Conservation (phyloP, 495 filamentous ascomycete species). For the Penicillium arizonense region DNA sequence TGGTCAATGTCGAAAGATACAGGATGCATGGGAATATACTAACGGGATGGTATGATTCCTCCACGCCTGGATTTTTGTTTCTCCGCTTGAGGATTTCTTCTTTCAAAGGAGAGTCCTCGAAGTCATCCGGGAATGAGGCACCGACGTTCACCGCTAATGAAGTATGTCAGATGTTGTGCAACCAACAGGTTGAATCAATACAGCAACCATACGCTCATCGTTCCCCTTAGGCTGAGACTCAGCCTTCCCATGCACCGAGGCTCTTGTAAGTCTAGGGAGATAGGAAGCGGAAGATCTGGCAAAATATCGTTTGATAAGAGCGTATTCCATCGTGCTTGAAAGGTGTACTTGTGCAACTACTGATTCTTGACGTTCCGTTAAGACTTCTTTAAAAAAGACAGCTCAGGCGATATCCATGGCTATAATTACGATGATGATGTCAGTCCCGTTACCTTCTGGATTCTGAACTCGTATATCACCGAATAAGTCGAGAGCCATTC, state of each 20-base stretch:
- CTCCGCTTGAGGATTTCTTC: neutral
- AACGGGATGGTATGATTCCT: constrained; percentile 1
- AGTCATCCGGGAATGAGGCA: neutral
- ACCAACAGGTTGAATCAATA: neutral
- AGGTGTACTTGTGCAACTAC: too few relatives aligned
- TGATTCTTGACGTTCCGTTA: too few relatives aligned
- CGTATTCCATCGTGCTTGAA: too few relatives aligned
- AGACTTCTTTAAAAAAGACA: too few relatives aligned
- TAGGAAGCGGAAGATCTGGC: neutral
- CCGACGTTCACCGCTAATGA: neutral
- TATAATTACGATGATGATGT: too few relatives aligned
- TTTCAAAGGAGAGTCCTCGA: neutral
- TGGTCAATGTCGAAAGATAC: neutral
- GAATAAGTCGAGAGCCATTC: too few relatives aligned
- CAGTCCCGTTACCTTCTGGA: too few relatives aligned
- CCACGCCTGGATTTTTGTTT: neutral
- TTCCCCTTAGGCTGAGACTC: neutral
- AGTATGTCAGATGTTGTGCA: neutral
- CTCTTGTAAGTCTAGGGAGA: neutral
- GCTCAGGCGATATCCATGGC: too few relatives aligned
- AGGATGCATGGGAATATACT: neutral
- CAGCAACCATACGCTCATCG: neutral
- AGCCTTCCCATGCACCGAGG: neutral
- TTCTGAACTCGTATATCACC: too few relatives aligned
- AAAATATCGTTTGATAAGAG: too few relatives aligned